Evolutionary conservation across 768 basidiomycete genomes (phyloP).

Genomic region (Termitomyces sp.): DNA sequence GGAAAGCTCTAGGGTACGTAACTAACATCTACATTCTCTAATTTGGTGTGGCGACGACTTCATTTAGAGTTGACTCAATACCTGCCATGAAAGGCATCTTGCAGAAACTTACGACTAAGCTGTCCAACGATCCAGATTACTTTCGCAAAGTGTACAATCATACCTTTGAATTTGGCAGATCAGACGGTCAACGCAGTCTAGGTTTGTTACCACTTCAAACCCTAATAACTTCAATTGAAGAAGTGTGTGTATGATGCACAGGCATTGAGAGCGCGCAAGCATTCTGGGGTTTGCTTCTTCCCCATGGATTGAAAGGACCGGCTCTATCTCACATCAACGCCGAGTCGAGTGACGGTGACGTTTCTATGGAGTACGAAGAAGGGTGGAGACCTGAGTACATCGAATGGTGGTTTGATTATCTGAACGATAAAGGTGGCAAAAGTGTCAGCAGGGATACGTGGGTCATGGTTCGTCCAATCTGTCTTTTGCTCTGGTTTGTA

Average conservation of each 20-base stretch:
- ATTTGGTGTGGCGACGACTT: not conserved
- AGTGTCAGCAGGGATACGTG: slow-evolving; percentile 89
- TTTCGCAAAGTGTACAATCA: slow-evolving; percentile 76
- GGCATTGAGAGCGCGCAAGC: slow-evolving; percentile 67
- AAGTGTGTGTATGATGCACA: slow-evolving; percentile 20
- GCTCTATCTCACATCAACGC: slow-evolving; percentile 44
- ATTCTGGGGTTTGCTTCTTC: slow-evolving; percentile 76
- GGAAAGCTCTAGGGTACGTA: slow-evolving; percentile 63
- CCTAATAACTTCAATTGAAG: not conserved
- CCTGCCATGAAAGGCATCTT: slow-evolving; percentile 54
- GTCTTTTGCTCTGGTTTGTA: not conserved
- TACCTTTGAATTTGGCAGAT: slow-evolving; percentile 76
- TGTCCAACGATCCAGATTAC: slow-evolving; percentile 61
- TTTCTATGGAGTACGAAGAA: slow-evolving; percentile 39
- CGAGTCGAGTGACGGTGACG: slow-evolving; percentile 38
- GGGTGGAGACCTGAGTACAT: slow-evolving; percentile 65
- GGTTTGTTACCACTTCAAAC: slow-evolving; percentile 35
- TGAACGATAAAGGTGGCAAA: slow-evolving; percentile 58
- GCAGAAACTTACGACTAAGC: slow-evolving; percentile 47
- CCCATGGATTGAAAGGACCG: slow-evolving; percentile 63
- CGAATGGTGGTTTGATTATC: slow-evolving; percentile 76
- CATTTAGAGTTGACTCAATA: slow-evolving; percentile 60
- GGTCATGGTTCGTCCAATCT: slow-evolving; percentile 60
- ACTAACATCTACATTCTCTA: not conserved
- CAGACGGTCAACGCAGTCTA: slow-evolving; percentile 76